These are phyloP conservation scores for Trichoderma sp. DNA, from an alignment of 2,329 filamentous ascomycete species.

Conservation along the genomic window DNA sequence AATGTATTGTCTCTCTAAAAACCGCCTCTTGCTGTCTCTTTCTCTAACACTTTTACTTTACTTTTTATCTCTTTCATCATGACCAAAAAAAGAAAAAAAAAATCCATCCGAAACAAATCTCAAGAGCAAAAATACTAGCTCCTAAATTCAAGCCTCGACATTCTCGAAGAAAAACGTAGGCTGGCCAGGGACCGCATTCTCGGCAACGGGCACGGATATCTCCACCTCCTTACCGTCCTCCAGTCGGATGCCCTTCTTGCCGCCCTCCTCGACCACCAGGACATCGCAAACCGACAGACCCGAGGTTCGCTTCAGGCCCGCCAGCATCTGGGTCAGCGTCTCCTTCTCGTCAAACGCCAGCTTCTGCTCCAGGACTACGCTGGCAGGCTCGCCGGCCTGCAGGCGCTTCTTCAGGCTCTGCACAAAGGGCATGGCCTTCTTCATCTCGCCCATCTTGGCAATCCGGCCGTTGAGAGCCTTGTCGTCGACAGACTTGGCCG, in stretches of 20 bases:
- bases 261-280: slow-evolving; percentile 66
- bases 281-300: slow-evolving; percentile 70
- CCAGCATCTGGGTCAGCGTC: slow-evolving; percentile 73
- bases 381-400: slow-evolving; percentile 62
- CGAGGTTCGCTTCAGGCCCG: slow-evolving; percentile 70
- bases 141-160: slow-evolving; percentile 46
- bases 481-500: slow-evolving; percentile 65
- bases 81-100: neutral
- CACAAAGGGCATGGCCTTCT: slow-evolving; percentile 97
- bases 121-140: neutral
- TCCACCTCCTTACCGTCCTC: slow-evolving; percentile 54
- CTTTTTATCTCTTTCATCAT: neutral
- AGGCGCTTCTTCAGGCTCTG: slow-evolving; percentile 83
- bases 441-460: slow-evolving; percentile 82
- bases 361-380: slow-evolving; percentile 75
- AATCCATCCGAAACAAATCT: neutral
- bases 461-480: slow-evolving; percentile 77
- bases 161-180: slow-evolving; percentile 87
- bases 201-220: slow-evolving; percentile 56
- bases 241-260: slow-evolving; percentile 59
- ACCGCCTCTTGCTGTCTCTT: neutral
- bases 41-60: neutral
- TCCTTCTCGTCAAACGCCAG: slow-evolving; percentile 81
- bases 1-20: slow-evolving; percentile 10
- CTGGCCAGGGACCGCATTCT: slow-evolving; percentile 73